A percentile compares a stretch with the other conserved stretches of the same genome.
phyloP scores from a whole-genome alignment of 148 eudicot species.

The Linanthus parryae region DNA sequence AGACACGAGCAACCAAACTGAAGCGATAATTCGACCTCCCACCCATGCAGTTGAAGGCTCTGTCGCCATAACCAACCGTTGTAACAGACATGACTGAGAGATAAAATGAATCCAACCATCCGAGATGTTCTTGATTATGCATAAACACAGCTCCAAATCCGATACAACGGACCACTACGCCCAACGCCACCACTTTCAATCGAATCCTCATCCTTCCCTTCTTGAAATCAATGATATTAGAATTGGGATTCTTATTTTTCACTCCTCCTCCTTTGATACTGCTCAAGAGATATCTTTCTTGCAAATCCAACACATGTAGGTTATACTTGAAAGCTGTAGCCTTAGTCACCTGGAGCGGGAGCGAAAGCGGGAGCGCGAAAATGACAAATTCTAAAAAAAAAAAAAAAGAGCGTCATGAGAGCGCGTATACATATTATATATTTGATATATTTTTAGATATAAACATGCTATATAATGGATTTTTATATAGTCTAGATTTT shows the following conservation, averaged over 20 bases:
- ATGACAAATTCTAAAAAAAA: too few relatives aligned
- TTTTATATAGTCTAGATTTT: too few relatives aligned
- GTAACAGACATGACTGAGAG: conserved; percentile 59
- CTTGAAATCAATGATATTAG: conserved; percentile 27
- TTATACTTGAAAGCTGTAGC: too few relatives aligned
- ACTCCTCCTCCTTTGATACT: not conserved
- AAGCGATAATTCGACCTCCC: conserved; percentile 48
- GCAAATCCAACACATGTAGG: conserved; percentile 55
- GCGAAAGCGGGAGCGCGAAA: too few relatives aligned
- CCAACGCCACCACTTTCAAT: conserved; percentile 53
- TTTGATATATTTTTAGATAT: too few relatives aligned
- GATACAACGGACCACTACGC: conserved; percentile 36
- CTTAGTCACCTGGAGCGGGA: too few relatives aligned
- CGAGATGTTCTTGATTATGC: too few relatives aligned
- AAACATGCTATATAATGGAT: too few relatives aligned
- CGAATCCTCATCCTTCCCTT: too few relatives aligned
- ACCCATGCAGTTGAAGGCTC: conserved; percentile 37
- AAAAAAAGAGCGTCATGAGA: too few relatives aligned
- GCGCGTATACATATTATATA: too few relatives aligned
- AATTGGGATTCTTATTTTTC: not conserved
- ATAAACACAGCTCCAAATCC: conserved; percentile 38
- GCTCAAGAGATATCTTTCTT: conserved; percentile 22
- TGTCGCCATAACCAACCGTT: conserved; percentile 66
- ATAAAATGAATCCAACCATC: conserved; percentile 50
- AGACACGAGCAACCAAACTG: conserved; percentile 54